Base-by-base conservation (phyloP, 768 basidiomycete genomes). In the Chalciporus pseudorubinellus region DNA sequence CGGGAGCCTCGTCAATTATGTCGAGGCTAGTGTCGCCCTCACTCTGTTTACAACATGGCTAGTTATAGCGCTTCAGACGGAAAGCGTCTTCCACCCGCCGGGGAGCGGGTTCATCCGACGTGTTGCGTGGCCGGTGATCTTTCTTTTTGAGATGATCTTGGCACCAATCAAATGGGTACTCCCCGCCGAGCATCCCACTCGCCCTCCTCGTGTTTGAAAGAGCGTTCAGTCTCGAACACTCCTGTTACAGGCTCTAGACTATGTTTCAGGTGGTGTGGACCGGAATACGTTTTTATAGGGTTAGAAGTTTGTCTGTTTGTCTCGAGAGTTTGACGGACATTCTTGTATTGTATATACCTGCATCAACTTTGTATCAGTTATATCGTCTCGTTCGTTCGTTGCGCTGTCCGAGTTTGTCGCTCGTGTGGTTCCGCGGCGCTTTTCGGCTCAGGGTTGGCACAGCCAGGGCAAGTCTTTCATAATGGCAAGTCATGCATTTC, bases 31-130 rank as follows among this genome's bases (percentile, higher is more conserved):
- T 2, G 43, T 82, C 3, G 70, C 72, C 0, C 67, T 85, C 24
- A 85, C 84, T 1, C 10, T 77, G 16, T 38, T 72, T 3, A 82
- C 83, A 7, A 64, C 79, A 19, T 85, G 82, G 82, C 50, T 82
- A 20, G 76, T 80, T 20, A 71, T 84, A 28, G 74, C 80, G 3
- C 75, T 81, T 57, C 81, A 83, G 39, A 33, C 19, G 21, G 51
- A 60, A 3, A 69, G 62, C 3, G 0, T 13, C 13, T 62, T 70
- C 45, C 56, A 54, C 26, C 34, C 28, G 7, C 1, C 10, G 5
- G 14, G 48, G 1, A 4, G 21, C 43, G 20, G 19, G 9, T 11
- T 54, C 6, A 39, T 40, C 39, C 5, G 11, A 18, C 64, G 64
- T 26, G 19, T 42, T 13, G 38, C 51, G 0, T 70, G 67, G 67